Evolutionary conservation across 2,329 filamentous ascomycete species (phyloP), one percentile per base, ranked within the genome.

Genomic region (Grosmannia serpens): DNA sequence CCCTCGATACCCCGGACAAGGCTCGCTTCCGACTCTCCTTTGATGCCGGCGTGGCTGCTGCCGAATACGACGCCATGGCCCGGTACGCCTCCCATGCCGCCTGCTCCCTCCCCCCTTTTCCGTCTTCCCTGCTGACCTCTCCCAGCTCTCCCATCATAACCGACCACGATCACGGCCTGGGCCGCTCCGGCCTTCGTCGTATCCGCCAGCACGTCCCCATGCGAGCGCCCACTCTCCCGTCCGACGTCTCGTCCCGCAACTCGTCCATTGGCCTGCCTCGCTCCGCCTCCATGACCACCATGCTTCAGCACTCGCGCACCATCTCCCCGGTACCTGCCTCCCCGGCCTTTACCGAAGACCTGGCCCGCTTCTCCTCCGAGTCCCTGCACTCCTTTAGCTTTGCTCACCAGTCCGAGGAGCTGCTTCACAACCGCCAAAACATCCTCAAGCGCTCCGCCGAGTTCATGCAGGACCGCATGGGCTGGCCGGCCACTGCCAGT

Each of bases 381-480:
- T 99, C 94, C 7, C 77, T 99, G 53, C 94, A 99, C 72, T 99
- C 94, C 1, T 99, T 99, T 74, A 97, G 92, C 15, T 99, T 99
- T 71, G 90, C 94, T 47, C 89, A 95, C 65, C 91, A 96, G 72
- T 92, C 91, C 3, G 91, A 96, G 68, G 92, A 97, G 62, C 85
- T 90, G 62, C 79, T 97, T 58, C 89, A 96, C 70, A 96, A 84
- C 70, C 87, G 94, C 58, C 91, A 97, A 70, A 95, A 90, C 76
- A 87, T 96, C 38, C 71, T 99, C 67, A 96, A 95, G 73, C 83
- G 92, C 60, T 95, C 91, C 10, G 86, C 96, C 68, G 94, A 97
- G 71, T 96, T 97, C 68, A 95, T 99, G 88, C 88, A 89, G 68
- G 91, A 96, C 69, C 88, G 89, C 63, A 82, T 95, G 72, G 88